These are phyloP conservation scores for Talaromyces sp. DNA, from an alignment of 2,329 filamentous ascomycete species.

Conservation along the genomic window DNA sequence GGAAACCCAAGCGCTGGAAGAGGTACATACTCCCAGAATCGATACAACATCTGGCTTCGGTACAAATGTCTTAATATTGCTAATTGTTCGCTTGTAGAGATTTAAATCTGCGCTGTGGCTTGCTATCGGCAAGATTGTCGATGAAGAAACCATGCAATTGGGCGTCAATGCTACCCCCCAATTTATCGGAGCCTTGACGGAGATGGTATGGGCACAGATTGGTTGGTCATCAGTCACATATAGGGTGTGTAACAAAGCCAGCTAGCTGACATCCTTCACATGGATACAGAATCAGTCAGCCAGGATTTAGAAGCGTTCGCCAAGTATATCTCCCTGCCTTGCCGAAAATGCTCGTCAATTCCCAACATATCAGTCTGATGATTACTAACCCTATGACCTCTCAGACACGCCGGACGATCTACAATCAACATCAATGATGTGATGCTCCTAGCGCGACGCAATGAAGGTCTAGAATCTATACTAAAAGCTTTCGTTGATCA, in stretches of 20 bases:
- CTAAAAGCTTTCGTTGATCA: constrained; percentile 49
- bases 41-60: background rate
- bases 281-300: constrained; percentile 48
- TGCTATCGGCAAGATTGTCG: constrained; percentile 79
- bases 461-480: constrained; percentile 76
- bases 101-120: constrained; percentile 85
- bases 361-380: background rate
- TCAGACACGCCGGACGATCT: constrained; percentile 72
- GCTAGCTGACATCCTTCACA: constrained; percentile 13
- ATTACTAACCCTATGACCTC: constrained; percentile 37
- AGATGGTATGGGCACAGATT: constrained; percentile 83
- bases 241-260: background rate
- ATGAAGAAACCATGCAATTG: constrained; percentile 70
- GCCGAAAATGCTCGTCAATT: background rate
- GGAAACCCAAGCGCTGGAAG: constrained; percentile 11
- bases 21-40: constrained; percentile 1
- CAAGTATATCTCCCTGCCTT: constrained; percentile 37
- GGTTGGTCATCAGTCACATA: constrained; percentile 51
- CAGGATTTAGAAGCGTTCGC: constrained; percentile 64
- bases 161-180: constrained; percentile 86
- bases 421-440: constrained; percentile 85
- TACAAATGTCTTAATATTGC: background rate
- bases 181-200: constrained; percentile 80
- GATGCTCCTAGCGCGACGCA: constrained; percentile 78
- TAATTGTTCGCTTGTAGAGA: constrained; percentile 51